These are phyloP conservation scores for Penicillium sp. DNA, from an alignment of 2,329 filamentous ascomycete genomes.

Conservation along the genomic window DNA sequence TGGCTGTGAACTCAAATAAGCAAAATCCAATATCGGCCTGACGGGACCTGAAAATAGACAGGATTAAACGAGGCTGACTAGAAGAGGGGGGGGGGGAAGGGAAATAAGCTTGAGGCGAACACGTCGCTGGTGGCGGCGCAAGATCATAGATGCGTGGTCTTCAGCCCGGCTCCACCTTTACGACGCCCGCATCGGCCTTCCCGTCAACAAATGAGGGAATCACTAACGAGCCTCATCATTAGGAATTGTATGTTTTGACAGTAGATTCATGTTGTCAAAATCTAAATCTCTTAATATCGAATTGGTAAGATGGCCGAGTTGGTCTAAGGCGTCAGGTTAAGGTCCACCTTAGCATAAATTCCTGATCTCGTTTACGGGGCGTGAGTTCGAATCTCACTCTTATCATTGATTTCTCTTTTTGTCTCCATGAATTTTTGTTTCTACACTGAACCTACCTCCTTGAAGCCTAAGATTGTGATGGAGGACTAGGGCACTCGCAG, in stretches of 20 bases:
- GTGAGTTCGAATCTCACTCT: constrained; percentile 34
- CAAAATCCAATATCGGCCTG: background rate
- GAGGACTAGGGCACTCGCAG: no score
- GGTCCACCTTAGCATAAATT: constrained; percentile 36
- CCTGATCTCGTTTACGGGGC: constrained; percentile 31
- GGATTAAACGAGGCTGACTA: background rate
- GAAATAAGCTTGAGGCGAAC: constrained; percentile 4
- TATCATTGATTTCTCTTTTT: constrained; percentile 26
- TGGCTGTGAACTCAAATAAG: background rate
- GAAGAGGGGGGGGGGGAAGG: background rate
- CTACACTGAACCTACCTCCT: no score
- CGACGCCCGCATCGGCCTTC: constrained; percentile 11
- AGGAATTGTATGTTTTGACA: no score
- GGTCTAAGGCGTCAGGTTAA: constrained; percentile 44
- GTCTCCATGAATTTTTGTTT: no score
- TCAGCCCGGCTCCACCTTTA: constrained; percentile 10
- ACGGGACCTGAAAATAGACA: background rate
- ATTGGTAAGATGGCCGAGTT: constrained; percentile 42
- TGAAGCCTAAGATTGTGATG: no score
- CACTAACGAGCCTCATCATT: constrained; percentile 5
- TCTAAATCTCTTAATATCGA: background rate
- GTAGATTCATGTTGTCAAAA: constrained; percentile 8
- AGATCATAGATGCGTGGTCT: constrained; percentile 6
- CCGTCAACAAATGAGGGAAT: constrained; percentile 6
- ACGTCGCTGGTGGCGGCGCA: constrained; percentile 9